These are phyloP conservation scores for Bacidia rubella DNA, from an alignment of 495 filamentous ascomycete genomes.

Conservation along the genomic window DNA sequence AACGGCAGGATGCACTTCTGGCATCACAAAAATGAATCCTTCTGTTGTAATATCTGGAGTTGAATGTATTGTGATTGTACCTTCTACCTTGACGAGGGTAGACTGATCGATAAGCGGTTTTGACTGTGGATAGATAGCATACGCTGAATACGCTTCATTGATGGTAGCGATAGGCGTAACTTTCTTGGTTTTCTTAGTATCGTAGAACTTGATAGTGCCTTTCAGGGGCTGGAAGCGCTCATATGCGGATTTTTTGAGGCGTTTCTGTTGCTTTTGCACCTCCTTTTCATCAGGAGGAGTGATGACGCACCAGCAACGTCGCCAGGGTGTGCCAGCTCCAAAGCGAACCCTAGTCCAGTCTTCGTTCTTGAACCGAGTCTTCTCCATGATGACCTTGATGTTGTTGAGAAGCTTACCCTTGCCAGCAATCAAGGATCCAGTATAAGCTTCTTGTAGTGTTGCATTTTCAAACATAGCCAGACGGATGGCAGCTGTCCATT, in stretches of 20 bases:
- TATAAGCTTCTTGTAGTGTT: constrained; percentile 91
- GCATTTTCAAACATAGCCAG: constrained; percentile 91
- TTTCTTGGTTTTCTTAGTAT: constrained; percentile 89
- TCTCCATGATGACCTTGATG: constrained; percentile 74
- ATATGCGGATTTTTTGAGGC: constrained; percentile 68
- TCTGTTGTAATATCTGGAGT: constrained; percentile 60
- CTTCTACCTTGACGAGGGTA: constrained; percentile 88
- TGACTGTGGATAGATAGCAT: constrained; percentile 89
- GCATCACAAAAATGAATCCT: constrained; percentile 97
- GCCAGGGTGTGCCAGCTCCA: constrained; percentile 91
- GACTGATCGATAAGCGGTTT: constrained; percentile 89
- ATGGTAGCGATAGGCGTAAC: constrained; percentile 79
- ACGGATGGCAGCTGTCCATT: constrained; percentile 93
- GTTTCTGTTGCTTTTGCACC: constrained; percentile 66
- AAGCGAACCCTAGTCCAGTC: constrained; percentile 96
- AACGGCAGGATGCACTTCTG: constrained; percentile 79
- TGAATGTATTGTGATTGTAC: constrained; percentile 72
- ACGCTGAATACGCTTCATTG: constrained; percentile 78
- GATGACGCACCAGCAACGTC: constrained; percentile 91
- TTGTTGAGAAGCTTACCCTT: constrained; percentile 82
- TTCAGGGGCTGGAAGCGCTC: constrained; percentile 59
- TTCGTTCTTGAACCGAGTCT: constrained; percentile 58
- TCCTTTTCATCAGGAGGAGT: constrained; percentile 88
- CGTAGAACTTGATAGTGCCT: constrained; percentile 89
- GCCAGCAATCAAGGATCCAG: constrained; percentile 85